A percentile compares a stretch with the other conserved stretches of the same genome.
Conservation (phyloP, 1,284 basidiomycete species). For the Wallemia ichthyophaga region DNA sequence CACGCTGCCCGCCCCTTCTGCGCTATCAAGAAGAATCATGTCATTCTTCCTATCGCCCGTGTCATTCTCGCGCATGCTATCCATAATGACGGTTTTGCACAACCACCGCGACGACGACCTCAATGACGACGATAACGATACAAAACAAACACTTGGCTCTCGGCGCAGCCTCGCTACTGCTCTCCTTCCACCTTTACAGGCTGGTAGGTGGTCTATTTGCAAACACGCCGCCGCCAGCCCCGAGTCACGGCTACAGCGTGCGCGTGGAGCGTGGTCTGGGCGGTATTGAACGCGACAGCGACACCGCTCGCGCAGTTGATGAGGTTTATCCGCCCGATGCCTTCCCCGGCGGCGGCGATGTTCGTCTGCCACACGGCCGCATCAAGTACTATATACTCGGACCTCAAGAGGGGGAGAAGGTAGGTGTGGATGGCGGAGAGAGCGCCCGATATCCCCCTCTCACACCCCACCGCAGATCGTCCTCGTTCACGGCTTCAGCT, state of each 20-base stretch:
- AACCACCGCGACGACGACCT: too few species aligned
- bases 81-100: too few species aligned
- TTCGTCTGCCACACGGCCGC: conserved; percentile 29
- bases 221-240: not conserved
- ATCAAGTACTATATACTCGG: conserved; percentile 42
- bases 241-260: not conserved
- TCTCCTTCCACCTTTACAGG: not conserved
- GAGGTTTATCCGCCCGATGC: conserved; percentile 35
- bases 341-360: conserved; percentile 33
- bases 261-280: not conserved
- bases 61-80: too few species aligned
- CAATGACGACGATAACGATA: not conserved
- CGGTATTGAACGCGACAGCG: not conserved
- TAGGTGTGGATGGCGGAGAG: conserved; percentile 12
- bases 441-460: conserved; percentile 1
- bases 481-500: conserved; percentile 43
- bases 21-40: too few species aligned
- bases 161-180: not conserved
- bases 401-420: conserved; percentile 33
- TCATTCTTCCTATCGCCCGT: too few species aligned
- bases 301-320: not conserved
- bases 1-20: too few species aligned
- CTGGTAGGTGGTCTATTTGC: not conserved
- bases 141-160: not conserved
- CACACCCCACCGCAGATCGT: conserved; percentile 22